Percentiles rank a stretch among this genome's conserved stretches.
phyloP scores from a whole-genome alignment of 2,329 filamentous ascomycete genomes.

The Hysterium pulicare region DNA sequence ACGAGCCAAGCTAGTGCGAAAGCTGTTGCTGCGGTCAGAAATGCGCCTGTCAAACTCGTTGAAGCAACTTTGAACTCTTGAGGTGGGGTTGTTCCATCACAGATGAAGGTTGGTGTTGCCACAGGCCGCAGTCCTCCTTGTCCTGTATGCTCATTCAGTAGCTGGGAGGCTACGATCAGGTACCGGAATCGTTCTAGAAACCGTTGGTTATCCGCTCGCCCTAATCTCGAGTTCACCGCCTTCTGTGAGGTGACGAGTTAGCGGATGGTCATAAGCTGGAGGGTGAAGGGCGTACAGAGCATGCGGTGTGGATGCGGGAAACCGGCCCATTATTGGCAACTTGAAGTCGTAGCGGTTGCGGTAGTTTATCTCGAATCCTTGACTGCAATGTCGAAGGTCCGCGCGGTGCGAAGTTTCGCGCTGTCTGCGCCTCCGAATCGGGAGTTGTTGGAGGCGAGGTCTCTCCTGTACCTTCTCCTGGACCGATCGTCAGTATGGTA shows the following conservation, averaged over 20 bases:
- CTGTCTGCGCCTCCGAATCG: slow-evolving; percentile 6
- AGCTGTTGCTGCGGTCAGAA: slow-evolving; percentile 60
- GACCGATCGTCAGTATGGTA: slow-evolving; percentile 18
- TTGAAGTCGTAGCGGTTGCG: slow-evolving; percentile 44
- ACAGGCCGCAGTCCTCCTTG: slow-evolving; percentile 39
- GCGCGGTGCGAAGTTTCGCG: slow-evolving; percentile 48
- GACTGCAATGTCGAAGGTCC: slow-evolving; percentile 49
- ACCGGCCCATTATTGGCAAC: slow-evolving; percentile 35
- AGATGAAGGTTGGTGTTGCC: slow-evolving; percentile 24
- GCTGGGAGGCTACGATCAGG: slow-evolving; percentile 85
- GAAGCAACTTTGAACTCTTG: slow-evolving; percentile 40
- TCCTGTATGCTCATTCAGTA: slow-evolving; percentile 65
- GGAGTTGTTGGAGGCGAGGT: slow-evolving; percentile 19
- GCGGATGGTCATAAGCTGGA: not conserved
- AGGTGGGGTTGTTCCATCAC: slow-evolving; percentile 20
- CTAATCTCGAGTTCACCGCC: slow-evolving; percentile 68
- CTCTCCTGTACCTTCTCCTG: slow-evolving; percentile 33
- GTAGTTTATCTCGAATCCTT: slow-evolving; percentile 48
- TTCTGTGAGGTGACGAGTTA: slow-evolving; percentile 47
- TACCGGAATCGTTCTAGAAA: slow-evolving; percentile 94
- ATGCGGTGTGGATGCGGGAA: slow-evolving; percentile 36
- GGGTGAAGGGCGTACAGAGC: slow-evolving; percentile 27
- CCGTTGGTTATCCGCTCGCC: slow-evolving; percentile 73
- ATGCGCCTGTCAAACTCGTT: slow-evolving; percentile 62
- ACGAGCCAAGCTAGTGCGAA: slow-evolving; percentile 65